A percentile compares a stretch with the other conserved stretches of the same genome.
phyloP scores from a whole-genome alignment of 2,329 filamentous ascomycete species.

The Fusarium hainanense region DNA sequence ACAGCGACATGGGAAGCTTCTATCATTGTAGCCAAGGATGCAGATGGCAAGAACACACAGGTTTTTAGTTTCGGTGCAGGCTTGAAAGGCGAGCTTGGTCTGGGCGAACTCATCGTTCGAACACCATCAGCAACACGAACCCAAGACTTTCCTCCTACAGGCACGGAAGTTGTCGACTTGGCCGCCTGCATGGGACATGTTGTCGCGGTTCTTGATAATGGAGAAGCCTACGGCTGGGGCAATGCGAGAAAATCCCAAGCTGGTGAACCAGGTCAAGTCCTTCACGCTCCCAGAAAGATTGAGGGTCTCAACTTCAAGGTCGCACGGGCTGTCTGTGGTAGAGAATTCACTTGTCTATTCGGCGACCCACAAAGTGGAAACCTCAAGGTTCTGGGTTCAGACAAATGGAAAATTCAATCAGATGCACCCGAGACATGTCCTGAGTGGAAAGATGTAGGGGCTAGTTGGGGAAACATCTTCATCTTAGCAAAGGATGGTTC shows the following conservation, averaged over 20 bases:
- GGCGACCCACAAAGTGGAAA: conserved; percentile 66
- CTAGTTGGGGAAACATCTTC: conserved; percentile 86
- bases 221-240: conserved; percentile 89
- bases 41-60: conserved; percentile 54
- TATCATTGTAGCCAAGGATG: conserved; percentile 66
- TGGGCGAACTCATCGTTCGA: conserved; percentile 64
- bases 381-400: conserved; percentile 75
- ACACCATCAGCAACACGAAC: conserved; percentile 63
- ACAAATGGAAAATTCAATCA: conserved; percentile 76
- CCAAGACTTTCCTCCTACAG: conserved; percentile 71
- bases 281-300: conserved; percentile 72
- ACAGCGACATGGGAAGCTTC: conserved; percentile 85
- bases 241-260: conserved; percentile 87
- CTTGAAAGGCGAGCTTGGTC: conserved; percentile 77
- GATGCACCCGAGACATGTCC: conserved; percentile 63
- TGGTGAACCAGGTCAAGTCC: conserved; percentile 66
- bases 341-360: conserved; percentile 85
- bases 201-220: conserved; percentile 77
- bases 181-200: conserved; percentile 82
- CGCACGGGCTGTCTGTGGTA: conserved; percentile 77
- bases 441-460: conserved; percentile 75
- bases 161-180: conserved; percentile 70
- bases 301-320: conserved; percentile 70
- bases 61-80: conserved; percentile 75
- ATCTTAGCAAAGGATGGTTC: conserved; percentile 70